These are phyloP conservation scores for Podospora pseudocomata DNA, from an alignment of 495 filamentous ascomycete genomes.

Conservation along the genomic window DNA sequence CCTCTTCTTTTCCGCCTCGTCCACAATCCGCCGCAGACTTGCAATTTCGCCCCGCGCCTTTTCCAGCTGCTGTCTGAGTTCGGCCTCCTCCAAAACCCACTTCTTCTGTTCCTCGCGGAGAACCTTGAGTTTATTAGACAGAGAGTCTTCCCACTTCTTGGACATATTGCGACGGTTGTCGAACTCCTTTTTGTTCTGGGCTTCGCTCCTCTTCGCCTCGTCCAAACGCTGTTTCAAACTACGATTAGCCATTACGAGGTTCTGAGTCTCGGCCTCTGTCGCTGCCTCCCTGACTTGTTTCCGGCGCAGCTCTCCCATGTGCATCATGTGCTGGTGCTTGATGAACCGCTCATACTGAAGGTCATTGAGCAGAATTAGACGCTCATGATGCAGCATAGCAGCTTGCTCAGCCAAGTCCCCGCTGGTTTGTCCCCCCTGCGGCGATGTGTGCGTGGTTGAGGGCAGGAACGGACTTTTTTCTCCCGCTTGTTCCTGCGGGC, in stretches of 20 bases:
- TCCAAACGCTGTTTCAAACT: slow-evolving; percentile 63
- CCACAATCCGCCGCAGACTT: slow-evolving; percentile 54
- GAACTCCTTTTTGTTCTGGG: slow-evolving; percentile 61
- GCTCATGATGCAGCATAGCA: slow-evolving; percentile 59
- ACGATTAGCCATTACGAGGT: slow-evolving; percentile 67
- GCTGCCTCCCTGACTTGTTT: slow-evolving; percentile 65
- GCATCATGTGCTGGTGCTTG: slow-evolving; percentile 69
- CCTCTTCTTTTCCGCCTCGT: slow-evolving; percentile 59
- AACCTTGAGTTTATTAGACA: slow-evolving; percentile 54
- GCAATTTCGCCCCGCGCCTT: slow-evolving; percentile 51
- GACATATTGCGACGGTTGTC: slow-evolving; percentile 59
- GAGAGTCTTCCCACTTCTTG: slow-evolving; percentile 67
- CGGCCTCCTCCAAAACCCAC: slow-evolving; percentile 53
- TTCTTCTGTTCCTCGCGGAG: slow-evolving; percentile 66
- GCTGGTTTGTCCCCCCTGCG: slow-evolving; percentile 1
- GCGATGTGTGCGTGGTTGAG: slow-evolving; percentile 18
- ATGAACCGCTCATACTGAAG: slow-evolving; percentile 73
- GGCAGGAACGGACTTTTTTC: slow-evolving; percentile 28
- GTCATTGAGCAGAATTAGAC: slow-evolving; percentile 66
- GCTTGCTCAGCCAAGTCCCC: slow-evolving; percentile 39
- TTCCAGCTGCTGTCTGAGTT: slow-evolving; percentile 52
- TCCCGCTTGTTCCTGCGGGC: slow-evolving; percentile 37
- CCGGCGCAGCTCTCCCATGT: slow-evolving; percentile 67
- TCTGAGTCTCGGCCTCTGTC: slow-evolving; percentile 70
- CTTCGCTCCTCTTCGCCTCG: slow-evolving; percentile 61